phyloP scores from a whole-genome alignment of 805 yeast genomes.

The Debaryomyces hansenii region DNA sequence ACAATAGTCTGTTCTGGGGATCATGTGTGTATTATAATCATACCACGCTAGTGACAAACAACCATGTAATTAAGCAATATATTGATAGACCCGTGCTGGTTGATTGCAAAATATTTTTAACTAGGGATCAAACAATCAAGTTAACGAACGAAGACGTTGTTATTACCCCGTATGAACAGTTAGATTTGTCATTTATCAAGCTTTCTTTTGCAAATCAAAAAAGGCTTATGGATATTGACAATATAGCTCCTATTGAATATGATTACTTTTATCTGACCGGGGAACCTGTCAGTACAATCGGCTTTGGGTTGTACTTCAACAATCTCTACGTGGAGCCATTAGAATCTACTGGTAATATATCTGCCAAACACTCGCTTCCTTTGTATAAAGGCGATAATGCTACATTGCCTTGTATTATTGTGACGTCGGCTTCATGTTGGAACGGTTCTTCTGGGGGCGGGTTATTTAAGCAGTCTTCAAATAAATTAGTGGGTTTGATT shows the following conservation, averaged over 20 bases:
- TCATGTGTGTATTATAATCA: slow-evolving; percentile 37
- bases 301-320: slow-evolving; percentile 42
- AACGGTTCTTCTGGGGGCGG: slow-evolving; percentile 55
- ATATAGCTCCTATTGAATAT: slow-evolving; percentile 5
- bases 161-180: slow-evolving; percentile 26
- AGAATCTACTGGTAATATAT: slow-evolving; percentile 30
- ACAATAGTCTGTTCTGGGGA: slow-evolving; percentile 37
- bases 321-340: slow-evolving; percentile 24
- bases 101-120: slow-evolving; percentile 6
- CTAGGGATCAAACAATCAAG: neutral
- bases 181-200: slow-evolving; percentile 41
- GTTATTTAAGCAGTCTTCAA: slow-evolving; percentile 20
- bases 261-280: slow-evolving; percentile 10
- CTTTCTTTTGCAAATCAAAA: slow-evolving; percentile 11
- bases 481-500: slow-evolving; percentile 40
- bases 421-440: slow-evolving; percentile 48
- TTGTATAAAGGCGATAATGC: slow-evolving; percentile 3
- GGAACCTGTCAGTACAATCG: slow-evolving; percentile 29
- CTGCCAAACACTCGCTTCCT: slow-evolving; percentile 14
- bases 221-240: neutral
- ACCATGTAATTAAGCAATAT: slow-evolving; percentile 37
- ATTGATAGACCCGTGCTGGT: neutral
- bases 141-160: slow-evolving; percentile 18
- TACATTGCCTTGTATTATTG: slow-evolving; percentile 18
- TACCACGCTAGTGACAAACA: slow-evolving; percentile 37